These are phyloP conservation scores for Blastocystis sp. DNA, from an alignment of 352 stramenopile species.

Conservation along the genomic window DNA sequence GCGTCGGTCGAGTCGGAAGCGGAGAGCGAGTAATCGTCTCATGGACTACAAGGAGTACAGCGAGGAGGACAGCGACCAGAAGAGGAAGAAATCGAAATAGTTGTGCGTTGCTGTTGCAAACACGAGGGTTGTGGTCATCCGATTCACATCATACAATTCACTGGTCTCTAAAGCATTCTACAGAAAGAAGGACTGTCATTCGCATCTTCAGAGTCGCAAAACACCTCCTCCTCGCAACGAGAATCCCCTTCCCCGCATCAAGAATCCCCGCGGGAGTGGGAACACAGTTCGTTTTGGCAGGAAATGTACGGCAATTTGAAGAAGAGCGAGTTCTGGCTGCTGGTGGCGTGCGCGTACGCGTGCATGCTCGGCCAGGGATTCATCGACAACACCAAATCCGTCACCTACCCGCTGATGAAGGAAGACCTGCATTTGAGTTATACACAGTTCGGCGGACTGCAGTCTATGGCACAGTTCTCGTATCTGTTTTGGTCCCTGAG, in stretches of 20 bases:
- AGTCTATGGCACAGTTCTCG: conserved; percentile 72
- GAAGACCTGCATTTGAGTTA: conserved; percentile 37
- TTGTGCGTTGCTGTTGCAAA: too few species aligned
- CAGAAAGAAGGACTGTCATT: too few species aligned
- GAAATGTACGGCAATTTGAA: conserved; percentile 39
- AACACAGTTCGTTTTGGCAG: background rate
- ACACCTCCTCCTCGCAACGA: too few species aligned
- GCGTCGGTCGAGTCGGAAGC: conserved; percentile 50
- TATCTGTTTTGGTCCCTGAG: conserved; percentile 60
- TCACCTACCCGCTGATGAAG: conserved; percentile 71
- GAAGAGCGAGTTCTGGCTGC: conserved; percentile 66
- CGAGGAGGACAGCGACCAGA: background rate
- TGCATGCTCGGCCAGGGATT: conserved; percentile 64
- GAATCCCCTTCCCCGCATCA: too few species aligned
- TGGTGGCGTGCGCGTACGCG: conserved; percentile 41
- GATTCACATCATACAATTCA: too few species aligned
- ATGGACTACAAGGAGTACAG: background rate
- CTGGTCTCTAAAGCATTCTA: too few species aligned
- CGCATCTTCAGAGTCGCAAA: too few species aligned
- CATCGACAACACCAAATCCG: conserved; percentile 56
- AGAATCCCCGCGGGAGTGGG: background rate
- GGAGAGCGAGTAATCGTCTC: background rate
- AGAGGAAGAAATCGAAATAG: conserved; percentile 6
- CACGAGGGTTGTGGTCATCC: too few species aligned
- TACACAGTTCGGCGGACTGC: conserved; percentile 50